These are phyloP conservation scores for Serendipita sp. DNA, from an alignment of 768 basidiomycete genomes.

Conservation along the genomic window DNA sequence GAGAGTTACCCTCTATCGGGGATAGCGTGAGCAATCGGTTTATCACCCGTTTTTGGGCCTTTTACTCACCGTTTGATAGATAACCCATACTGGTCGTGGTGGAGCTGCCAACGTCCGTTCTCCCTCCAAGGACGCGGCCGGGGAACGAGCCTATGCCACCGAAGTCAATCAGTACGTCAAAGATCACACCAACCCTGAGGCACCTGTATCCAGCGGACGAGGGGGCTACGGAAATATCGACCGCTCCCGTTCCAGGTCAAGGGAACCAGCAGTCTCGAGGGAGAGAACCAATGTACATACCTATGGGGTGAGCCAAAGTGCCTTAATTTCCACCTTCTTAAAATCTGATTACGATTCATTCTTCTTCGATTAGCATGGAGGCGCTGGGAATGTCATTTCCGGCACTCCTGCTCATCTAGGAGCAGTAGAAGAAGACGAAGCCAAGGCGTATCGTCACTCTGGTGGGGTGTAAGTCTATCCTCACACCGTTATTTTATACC, in stretches of 20 bases:
- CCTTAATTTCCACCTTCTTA: not conserved
- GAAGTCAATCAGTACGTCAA: constrained; percentile 12
- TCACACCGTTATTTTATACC: constrained; percentile 12
- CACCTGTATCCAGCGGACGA: constrained; percentile 19
- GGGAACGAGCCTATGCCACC: constrained; percentile 5
- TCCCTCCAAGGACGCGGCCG: constrained; percentile 38
- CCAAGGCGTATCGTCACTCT: constrained; percentile 1
- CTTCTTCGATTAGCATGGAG: not conserved
- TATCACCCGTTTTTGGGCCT: constrained; percentile 17
- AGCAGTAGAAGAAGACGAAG: constrained; percentile 10
- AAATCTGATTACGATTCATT: not conserved
- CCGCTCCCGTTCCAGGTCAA: constrained; percentile 7
- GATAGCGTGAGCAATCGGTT: constrained; percentile 20
- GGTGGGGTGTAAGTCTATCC: constrained; percentile 22
- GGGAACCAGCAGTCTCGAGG: not conserved
- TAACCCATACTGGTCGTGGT: constrained; percentile 45
- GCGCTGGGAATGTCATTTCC: constrained; percentile 9
- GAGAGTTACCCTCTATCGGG: constrained; percentile 28
- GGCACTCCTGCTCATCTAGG: constrained; percentile 16
- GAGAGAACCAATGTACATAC: not conserved
- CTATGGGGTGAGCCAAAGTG: not conserved
- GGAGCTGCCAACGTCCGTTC: constrained; percentile 77
- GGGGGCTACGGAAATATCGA: constrained; percentile 21
- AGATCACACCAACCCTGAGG: constrained; percentile 16
- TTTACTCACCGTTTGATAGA: constrained; percentile 9